Conservation (phyloP, 192 early-diverging fungal species). For the Backusella liffmaniae region DNA sequence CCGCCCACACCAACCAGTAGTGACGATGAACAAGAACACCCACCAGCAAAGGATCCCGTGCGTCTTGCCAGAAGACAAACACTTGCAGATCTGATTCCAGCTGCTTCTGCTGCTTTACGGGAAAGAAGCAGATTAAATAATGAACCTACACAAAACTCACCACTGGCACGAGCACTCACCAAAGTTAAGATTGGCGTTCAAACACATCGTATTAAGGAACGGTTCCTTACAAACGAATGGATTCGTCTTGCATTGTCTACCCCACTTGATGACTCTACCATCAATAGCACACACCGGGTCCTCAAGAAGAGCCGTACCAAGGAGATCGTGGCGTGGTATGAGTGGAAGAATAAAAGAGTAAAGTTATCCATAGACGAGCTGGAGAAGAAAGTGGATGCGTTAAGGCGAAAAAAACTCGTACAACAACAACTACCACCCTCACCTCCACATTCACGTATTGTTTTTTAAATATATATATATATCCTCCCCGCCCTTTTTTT, state of each 20-base stretch:
- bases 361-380: conserved; percentile 21
- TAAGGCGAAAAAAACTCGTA: conserved; percentile 19
- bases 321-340: conserved; percentile 36
- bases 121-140: neutral
- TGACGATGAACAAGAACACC: neutral
- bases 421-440: neutral
- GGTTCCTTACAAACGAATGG: conserved; percentile 34
- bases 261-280: conserved; percentile 22
- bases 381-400: conserved; percentile 23
- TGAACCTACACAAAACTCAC: conserved; percentile 2
- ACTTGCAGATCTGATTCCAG: conserved; percentile 28
- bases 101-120: conserved; percentile 24
- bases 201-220: conserved; percentile 30
- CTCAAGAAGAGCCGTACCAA: conserved; percentile 22
- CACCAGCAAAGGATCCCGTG: neutral
- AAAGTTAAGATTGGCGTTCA: conserved; percentile 28
- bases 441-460: neutral
- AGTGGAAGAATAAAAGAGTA: conserved; percentile 25
- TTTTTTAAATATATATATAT: conserved; percentile 2
- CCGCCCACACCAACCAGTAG: neutral
- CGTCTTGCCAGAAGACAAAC: conserved; percentile 13
- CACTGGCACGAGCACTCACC: conserved; percentile 25
- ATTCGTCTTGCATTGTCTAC: conserved; percentile 29
- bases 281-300: conserved; percentile 8
- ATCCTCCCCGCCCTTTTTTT: conserved; percentile 1